Conservation (phyloP, 1,284 basidiomycete species). For the Hymenochaete sp. region DNA sequence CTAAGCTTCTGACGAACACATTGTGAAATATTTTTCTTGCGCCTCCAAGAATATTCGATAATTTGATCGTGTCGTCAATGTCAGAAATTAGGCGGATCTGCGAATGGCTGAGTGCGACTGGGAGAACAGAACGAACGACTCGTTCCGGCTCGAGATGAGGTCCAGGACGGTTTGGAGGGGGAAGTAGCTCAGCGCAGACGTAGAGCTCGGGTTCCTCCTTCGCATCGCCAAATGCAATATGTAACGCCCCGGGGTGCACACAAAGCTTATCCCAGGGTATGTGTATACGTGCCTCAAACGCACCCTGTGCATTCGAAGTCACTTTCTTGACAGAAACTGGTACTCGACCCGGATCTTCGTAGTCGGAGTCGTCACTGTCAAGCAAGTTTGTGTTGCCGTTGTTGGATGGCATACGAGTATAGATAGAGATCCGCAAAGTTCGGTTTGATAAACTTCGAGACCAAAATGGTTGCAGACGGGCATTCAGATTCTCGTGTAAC, state of each 20-base stretch:
- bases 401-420: constrained; percentile 23
- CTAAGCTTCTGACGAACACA: constrained; percentile 64
- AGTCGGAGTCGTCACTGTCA: not conserved
- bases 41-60: constrained; percentile 64
- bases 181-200: constrained; percentile 46
- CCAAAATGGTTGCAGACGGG: constrained; percentile 72
- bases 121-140: constrained; percentile 6
- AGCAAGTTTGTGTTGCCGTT: not conserved
- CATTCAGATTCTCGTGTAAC: constrained; percentile 65
- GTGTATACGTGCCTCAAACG: constrained; percentile 54
- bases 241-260: constrained; percentile 46
- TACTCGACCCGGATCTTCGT: constrained; percentile 39
- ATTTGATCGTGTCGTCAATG: constrained; percentile 91
- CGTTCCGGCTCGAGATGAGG: constrained; percentile 1
- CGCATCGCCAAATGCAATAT: constrained; percentile 49
- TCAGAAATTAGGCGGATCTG: constrained; percentile 80
- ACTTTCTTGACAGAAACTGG: constrained; percentile 31
- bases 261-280: constrained; percentile 64
- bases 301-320: constrained; percentile 56
- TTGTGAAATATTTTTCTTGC: constrained; percentile 70
- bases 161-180: constrained; percentile 19
- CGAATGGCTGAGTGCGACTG: constrained; percentile 44
- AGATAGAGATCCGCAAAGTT: constrained; percentile 48
- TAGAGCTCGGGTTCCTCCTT: constrained; percentile 47
- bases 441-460: constrained; percentile 56